Base-by-base conservation (phyloP, 495 filamentous ascomycete genomes). In the Penicillium coffeae region DNA sequence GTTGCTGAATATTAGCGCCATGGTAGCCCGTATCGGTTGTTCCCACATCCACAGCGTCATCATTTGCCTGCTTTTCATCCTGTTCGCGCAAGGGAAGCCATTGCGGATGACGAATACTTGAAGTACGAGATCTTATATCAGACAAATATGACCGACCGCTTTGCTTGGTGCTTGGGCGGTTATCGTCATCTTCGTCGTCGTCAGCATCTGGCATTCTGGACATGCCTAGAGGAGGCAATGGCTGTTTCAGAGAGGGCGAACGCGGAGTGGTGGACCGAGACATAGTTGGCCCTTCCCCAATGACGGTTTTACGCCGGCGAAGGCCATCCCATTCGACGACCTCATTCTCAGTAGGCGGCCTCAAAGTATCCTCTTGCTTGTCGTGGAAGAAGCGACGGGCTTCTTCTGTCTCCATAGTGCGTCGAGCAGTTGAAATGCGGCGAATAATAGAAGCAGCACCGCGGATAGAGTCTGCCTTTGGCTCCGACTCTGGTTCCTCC, bases 381-480 rank as follows among this genome's bases (percentile, higher is more conserved):
- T 96, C 92, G 52, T 92, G 83, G 50, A 84, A 82, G 48, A 94
- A 77, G 36, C 88, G 81, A 54, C 80, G 85, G 3, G 84, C 83
- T 64, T 98, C 93, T 30, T 90, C 83, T 20, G 80, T 73, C 57
- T 96, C 90, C 72, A 83, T 85, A 62, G 85, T 88, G 43, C 84
- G 82, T 33, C 91, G 78, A 1, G 86, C 77, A 27, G 76, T 74
- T 10, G 90, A 96, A 27, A 98, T 75, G 21, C 88, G 80, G 41
- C 93, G 82, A 35, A 98, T 80, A 51, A 98, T 91, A 27, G 91
- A 89, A 3, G 89, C 93, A 1, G 92, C 74, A 46, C 93, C 94
- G 49, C 93, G 86, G 62, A 98, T 95, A 12, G 94, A 89, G 65
- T 98, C 93, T 3, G 93, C 93, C 63, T 95, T 95, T 27, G 93